Evolutionary conservation across 768 basidiomycete genomes (phyloP).

Genomic region (Macrolepiota albuminosa): DNA sequence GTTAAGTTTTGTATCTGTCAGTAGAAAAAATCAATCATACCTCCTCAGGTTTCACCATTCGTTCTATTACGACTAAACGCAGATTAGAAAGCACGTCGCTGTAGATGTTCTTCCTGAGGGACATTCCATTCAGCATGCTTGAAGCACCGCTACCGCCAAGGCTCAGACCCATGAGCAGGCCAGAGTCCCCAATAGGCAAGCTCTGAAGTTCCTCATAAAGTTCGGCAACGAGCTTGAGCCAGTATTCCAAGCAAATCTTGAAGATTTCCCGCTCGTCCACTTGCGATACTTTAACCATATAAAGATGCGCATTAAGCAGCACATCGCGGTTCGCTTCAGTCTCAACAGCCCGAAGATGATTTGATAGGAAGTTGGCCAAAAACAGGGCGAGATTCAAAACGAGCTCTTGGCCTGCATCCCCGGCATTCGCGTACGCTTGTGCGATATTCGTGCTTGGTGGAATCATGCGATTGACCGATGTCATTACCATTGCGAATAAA

Average conservation of each 20-base stretch:
- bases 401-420: conserved; percentile 93
- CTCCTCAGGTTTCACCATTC: conserved; percentile 99
- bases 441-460: conserved; percentile 94
- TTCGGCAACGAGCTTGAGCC: conserved; percentile 92
- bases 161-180: conserved; percentile 86
- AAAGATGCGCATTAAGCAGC: conserved; percentile 92
- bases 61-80: conserved; percentile 92
- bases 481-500: conserved; percentile 98
- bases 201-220: conserved; percentile 97
- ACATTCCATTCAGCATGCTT: conserved; percentile 71
- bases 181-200: conserved; percentile 81
- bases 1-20: neutral
- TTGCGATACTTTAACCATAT: conserved; percentile 97
- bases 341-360: conserved; percentile 92
- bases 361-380: conserved; percentile 92
- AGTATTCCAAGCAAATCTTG: conserved; percentile 99
- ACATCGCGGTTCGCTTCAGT: conserved; percentile 87
- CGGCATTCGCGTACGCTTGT: conserved; percentile 83
- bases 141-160: conserved; percentile 64
- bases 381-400: conserved; percentile 97
- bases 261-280: conserved; percentile 99
- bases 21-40: conserved; percentile 34
- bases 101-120: conserved; percentile 90
- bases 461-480: conserved; percentile 93
- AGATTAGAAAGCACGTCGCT: conserved; percentile 92